Conservation (phyloP, 768 basidiomycete species). For the Crepidotus variabilis region DNA sequence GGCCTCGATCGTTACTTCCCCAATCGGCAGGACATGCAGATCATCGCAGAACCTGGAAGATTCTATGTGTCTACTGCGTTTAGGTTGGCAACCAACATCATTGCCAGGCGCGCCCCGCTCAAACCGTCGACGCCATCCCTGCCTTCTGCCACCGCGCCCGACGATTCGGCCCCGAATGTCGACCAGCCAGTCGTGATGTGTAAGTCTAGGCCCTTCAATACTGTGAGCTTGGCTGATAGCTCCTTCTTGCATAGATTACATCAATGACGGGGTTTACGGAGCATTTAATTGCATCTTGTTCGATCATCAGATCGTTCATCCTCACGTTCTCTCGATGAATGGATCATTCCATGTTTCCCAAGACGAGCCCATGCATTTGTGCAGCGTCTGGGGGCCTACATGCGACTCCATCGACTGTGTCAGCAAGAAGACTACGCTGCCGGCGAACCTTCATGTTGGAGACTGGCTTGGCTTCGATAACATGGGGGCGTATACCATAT, state of each 20-base stretch:
- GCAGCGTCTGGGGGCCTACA: constrained; percentile 97
- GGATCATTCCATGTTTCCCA: constrained; percentile 53
- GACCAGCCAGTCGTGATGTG: constrained; percentile 76
- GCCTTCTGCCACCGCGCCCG: constrained; percentile 4
- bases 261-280: constrained; percentile 99
- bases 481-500: constrained; percentile 99
- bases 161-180: constrained; percentile 13
- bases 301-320: constrained; percentile 82
- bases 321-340: constrained; percentile 67
- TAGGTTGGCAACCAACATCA: constrained; percentile 88
- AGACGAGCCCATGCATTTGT: constrained; percentile 36
- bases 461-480: constrained; percentile 98
- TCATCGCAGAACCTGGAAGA: constrained; percentile 95
- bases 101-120: constrained; percentile 75
- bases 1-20: constrained; percentile 84
- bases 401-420: constrained; percentile 98
- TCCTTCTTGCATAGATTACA: constrained; percentile 68
- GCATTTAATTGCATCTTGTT: constrained; percentile 97
- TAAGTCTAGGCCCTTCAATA: constrained; percentile 44
- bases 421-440: constrained; percentile 57
- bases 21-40: constrained; percentile 56
- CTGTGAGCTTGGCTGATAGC: constrained; percentile 54
- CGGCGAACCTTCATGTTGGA: constrained; percentile 73
- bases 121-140: constrained; percentile 16
- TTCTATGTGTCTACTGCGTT: constrained; percentile 93